Base-by-base conservation (phyloP, 495 filamentous ascomycete species). In the Xylaria castorea region DNA sequence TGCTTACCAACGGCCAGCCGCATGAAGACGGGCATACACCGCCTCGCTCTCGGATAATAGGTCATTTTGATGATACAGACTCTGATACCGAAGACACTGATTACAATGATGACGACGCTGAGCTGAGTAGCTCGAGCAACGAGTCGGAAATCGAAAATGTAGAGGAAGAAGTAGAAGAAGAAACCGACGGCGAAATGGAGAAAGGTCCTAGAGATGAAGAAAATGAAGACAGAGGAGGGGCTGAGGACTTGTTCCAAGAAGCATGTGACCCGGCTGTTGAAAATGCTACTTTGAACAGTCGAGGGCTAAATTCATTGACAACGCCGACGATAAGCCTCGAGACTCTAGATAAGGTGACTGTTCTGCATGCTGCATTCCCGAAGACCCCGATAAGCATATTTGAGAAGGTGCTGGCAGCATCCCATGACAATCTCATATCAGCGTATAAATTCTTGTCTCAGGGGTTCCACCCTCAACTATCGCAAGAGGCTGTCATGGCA, bases 1-100 rank as follows among this genome's bases (percentile, higher is more conserved):
- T 83, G 18, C 80, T 77, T 27, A 85, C 86, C 11, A 73, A 81
- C 55, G 80, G 80, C 16, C 82, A 85, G 11, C 27, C 60, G 20
- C 38, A 40, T 4, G 7, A 32, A 22, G 55, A 72, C 20, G 12
- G 5, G 6, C 34, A 27, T 0, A 34, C 11, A 20, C 44, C 53
- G 32, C 46, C 74, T 36, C 48, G n/a, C 55, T 42, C 75, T 27
- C 74, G 71, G 34, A 27, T 74, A 36, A 60, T 51, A 12, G 70
- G 64, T 2, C 53, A 71, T 25, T 71, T 73, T 14, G 73, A 71
- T 1, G 77, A 80, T 36, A 63, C 60, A n/a, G 74, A 79, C 34
- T 71, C 67, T 2, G 78, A 81, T n/a, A 70, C 66, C 12, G 75
- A 78, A 18, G 77, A 78, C 27, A 78, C 75, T 12, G 77, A 80